Conservation (phyloP, 2,329 filamentous ascomycete species). For the Penicillium concentricum region DNA sequence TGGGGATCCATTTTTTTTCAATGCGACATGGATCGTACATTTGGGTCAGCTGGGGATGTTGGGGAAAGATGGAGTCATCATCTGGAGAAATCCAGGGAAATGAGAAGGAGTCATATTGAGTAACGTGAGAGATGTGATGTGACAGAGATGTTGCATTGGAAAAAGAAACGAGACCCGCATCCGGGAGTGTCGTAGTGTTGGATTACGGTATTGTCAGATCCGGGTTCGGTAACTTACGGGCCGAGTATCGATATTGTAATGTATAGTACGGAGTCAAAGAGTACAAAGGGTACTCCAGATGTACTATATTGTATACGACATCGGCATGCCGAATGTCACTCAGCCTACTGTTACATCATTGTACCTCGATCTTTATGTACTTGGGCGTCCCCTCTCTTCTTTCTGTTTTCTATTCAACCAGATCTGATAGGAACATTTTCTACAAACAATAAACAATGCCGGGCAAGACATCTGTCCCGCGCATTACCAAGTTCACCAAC, state of each 20-base stretch:
- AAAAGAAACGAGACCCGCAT: conserved; percentile 12
- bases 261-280: background rate
- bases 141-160: conserved; percentile 10
- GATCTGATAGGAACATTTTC: conserved; percentile 4
- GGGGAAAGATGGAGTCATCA: background rate
- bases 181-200: conserved; percentile 17
- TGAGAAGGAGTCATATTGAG: background rate
- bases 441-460: conserved; percentile 31
- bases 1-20: conserved; percentile 1
- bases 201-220: background rate
- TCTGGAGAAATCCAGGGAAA: background rate
- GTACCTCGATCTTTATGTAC: conserved; percentile 9
- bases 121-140: background rate
- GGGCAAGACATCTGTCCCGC: conserved; percentile 37
- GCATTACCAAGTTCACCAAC: conserved; percentile 85
- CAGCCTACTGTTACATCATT: conserved; percentile 21
- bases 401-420: background rate
- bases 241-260: background rate
- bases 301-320: conserved; percentile 15
- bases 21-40: conserved; percentile 1
- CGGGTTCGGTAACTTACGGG: background rate
- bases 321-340: conserved; percentile 27
- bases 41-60: background rate
- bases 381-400: background rate
- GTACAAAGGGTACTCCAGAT: background rate